Evolutionary conservation across 2,329 filamentous ascomycete species (phyloP), one percentile per base, ranked within the genome.

Genomic region (Talaromyces sp.): DNA sequence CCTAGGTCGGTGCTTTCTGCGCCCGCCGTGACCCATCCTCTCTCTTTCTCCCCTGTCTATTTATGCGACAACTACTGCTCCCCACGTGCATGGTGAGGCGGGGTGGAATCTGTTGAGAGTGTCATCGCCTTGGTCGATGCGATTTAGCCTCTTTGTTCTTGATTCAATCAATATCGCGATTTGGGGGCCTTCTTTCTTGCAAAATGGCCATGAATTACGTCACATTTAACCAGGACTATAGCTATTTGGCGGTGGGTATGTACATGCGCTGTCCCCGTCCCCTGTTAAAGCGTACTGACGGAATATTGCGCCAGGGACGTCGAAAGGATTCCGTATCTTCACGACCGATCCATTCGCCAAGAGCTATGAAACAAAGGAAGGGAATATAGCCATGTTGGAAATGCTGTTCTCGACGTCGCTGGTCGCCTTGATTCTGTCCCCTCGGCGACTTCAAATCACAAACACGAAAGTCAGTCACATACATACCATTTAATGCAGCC

Each of bases 341-440:
- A 93, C 92, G 66, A 98, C 93, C 65, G 95, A 98, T 67, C 93
- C 95, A 0, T 99, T 98, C 75, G 89, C 89, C 68, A 95, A 96
- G 77, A 92, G 93, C 71, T 97, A 95, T 76, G 93, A 93, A 73
- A 95, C 91, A 71, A 90, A 93, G 73, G 92, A 98, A 72, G 91
- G 91, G 62, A 96, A 98, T 75, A 93, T 99, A 58, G 90, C 92
- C 53, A 92, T 97, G 66, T 89, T 98, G 70, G 95, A 99, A 80
- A 98, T 98, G 93, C 86, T 99, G 65, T 99, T 99, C 77, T 97
- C 93, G 32, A 98, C 95, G 32, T 98, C 95, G 2, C 85, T 99
- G 38, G 93, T 99, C 60, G 95, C 95, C 58, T 83, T 98, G 58
- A 93, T 97, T 64, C 82, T 96, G 49, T 97, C 95, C 21, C 95